These are phyloP conservation scores for Benincasa hispida DNA, from an alignment of 306 rosid genomes.

Conservation along the genomic window DNA sequence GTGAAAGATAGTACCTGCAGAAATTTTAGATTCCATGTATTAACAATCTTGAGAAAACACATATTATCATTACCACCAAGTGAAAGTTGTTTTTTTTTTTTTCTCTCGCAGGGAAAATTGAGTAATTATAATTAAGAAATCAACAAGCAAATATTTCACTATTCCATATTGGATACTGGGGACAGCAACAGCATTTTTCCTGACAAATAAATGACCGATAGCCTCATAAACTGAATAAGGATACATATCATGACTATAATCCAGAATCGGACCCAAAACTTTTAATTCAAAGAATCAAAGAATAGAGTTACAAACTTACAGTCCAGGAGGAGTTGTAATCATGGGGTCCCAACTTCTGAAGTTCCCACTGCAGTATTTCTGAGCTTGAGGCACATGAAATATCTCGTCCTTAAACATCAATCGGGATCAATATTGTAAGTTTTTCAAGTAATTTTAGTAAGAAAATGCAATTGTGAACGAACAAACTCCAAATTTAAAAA, in stretches of 20 bases:
- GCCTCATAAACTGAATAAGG: neutral
- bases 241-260: neutral
- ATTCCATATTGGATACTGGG: neutral
- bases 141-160: neutral
- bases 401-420: constrained; percentile 65
- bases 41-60: neutral
- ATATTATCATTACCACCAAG: neutral
- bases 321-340: constrained; percentile 96
- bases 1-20: constrained; percentile 95
- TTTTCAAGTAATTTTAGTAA: neutral
- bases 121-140: neutral
- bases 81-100: too few species aligned
- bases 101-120: neutral
- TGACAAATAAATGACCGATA: neutral
- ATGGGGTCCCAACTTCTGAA: constrained; percentile 95
- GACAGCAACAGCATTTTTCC: neutral
- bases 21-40: constrained; percentile 15
- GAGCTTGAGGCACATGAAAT: constrained; percentile 77
- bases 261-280: neutral
- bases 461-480: neutral
- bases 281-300: neutral
- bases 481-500: neutral
- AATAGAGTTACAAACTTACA: constrained; percentile 36
- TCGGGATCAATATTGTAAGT: neutral
- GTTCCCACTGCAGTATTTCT: constrained; percentile 65